Base-by-base conservation (phyloP, 805 yeast species). In the Zygosaccharomyces siamensis region DNA sequence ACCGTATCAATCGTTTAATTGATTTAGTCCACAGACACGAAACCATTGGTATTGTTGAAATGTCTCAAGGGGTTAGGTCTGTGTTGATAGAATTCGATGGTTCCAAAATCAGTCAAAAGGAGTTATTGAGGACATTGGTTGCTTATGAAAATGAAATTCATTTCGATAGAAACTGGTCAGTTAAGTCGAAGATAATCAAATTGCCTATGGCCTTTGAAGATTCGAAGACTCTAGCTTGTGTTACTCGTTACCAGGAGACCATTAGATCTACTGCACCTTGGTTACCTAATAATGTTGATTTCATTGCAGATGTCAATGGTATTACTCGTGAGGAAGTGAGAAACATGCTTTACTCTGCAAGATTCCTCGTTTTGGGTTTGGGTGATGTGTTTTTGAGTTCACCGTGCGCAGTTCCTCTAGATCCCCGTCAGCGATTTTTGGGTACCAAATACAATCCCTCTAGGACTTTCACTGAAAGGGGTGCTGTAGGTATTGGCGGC, bases 301-400 rank as follows among this genome's bases (percentile, higher is more conserved):
- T 93, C 71, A 80, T 92, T 68, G 95, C 96, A 30, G 80, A 81
- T 57, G 89, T 90, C 52, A 92, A 93, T 67, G 93, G 84, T 20
- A 76, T 93, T 38, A 78, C 77, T 49, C 81, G 96, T 58, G 72
- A 79, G 8, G 86, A 80, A 46, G 92, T 93, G 46, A 76, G 83
- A 53, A 87, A 88, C 58, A 83, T 92, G 84, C 69, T 93, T 63
- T 92, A 89, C 72, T 73, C 86, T 39, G 98, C 98, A 4, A 77
- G 90, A 63, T 93, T 85, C 75, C 74, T 93, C 72, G 98, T 93
- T 5, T 74, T 92, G 54, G 99, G 98, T 47, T 79, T 92, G 46
- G 99, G 98, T 64, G 99, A 93, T 69, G 98, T 93, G 24, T 92
- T 90, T 72, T 76, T 93, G 59, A 98, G 98, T 43, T 97, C 99